phyloP scores from a whole-genome alignment of 805 yeast genomes.

The Starmerella potacharoeniae region DNA sequence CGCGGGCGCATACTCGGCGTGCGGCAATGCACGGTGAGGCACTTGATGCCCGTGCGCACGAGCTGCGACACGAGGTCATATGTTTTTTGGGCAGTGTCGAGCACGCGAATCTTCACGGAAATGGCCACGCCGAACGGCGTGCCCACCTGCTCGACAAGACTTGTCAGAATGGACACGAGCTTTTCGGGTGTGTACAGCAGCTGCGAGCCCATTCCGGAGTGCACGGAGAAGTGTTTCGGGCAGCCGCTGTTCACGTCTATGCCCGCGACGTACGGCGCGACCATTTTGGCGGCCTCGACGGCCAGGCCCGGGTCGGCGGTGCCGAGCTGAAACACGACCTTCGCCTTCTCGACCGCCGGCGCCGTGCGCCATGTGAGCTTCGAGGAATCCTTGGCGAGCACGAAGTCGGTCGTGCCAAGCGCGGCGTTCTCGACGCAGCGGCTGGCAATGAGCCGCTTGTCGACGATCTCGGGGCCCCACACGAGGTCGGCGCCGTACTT shows the following conservation, averaged over 20 bases:
- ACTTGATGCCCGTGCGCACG: constrained; percentile 68
- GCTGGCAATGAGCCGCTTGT: constrained; percentile 67
- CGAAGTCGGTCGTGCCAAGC: constrained; percentile 27
- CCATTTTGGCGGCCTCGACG: constrained; percentile 71
- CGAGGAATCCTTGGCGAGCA: constrained; percentile 32
- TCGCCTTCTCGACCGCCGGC: constrained; percentile 49
- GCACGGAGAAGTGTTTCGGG: constrained; percentile 90
- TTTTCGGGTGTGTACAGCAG: constrained; percentile 69
- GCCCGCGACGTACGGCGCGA: constrained; percentile 80
- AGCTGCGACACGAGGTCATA: constrained; percentile 45
- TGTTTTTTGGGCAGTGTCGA: constrained; percentile 54
- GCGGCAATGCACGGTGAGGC: constrained; percentile 86
- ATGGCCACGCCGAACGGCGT: constrained; percentile 65
- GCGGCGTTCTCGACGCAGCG: constrained; percentile 46
- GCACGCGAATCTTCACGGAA: constrained; percentile 76
- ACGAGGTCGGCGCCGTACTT: constrained; percentile 86
- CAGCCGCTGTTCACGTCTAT: constrained; percentile 94
- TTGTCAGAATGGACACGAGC: constrained; percentile 53
- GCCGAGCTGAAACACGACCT: constrained; percentile 81
- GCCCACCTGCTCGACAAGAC: constrained; percentile 72
- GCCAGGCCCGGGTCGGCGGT: constrained; percentile 76
- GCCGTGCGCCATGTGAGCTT: constrained; percentile 53
- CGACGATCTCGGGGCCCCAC: constrained; percentile 93
- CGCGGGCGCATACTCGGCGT: constrained; percentile 66
- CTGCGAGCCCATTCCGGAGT: constrained; percentile 97